Base-by-base conservation (phyloP, 2,329 filamentous ascomycete genomes). In the Xylaria sp. region DNA sequence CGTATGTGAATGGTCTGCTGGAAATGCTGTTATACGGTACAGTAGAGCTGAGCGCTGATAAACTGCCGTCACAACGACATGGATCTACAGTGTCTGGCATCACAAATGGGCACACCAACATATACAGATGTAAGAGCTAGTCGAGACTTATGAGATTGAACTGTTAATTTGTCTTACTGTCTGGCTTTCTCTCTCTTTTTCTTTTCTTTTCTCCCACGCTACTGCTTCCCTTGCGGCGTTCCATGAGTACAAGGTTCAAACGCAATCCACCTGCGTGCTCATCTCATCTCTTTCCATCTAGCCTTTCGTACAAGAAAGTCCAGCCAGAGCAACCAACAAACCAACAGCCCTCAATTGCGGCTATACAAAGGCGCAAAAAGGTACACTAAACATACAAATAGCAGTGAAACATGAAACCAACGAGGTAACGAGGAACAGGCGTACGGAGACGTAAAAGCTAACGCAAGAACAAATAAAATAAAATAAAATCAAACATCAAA, bases 281-380 rank as follows among this genome's bases (percentile, higher is more conserved):
- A 12, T 30, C 48, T 30, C 48, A 12, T 27, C 21, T 30, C 48
- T 30, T 51, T 30, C 21, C 3, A 51, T 14, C 24, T 2, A 14
- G 48, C 30, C n/a, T 47, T 17, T 19, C 17, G 42, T 19, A 19
- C 42, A 47, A 8, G 17, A 5, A 14, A 42, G 39, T 42, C 39
- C 24, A 27, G 7, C 11, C 17, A 47, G 17, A 47, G 17, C 8
- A 47, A 19, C 17, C 39, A 45, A 45, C 39, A 17, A 45, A 17
- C 39, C 39, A 45, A n/a, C 11, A 14, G 4, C n/a, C 42, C 17
- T 19, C 42, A 30, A 11, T 59, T 27, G 21, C 19, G 45, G 3
- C 36, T 48, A 58, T 50, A 36, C 56, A 58, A 68, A n/a, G 17
- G n/a, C 12, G 19, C 48, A 48, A 67, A 36, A 24, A 27, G 54